phyloP scores from a whole-genome alignment of 2,329 filamentous ascomycete species.

The Alternaria infectoria region DNA sequence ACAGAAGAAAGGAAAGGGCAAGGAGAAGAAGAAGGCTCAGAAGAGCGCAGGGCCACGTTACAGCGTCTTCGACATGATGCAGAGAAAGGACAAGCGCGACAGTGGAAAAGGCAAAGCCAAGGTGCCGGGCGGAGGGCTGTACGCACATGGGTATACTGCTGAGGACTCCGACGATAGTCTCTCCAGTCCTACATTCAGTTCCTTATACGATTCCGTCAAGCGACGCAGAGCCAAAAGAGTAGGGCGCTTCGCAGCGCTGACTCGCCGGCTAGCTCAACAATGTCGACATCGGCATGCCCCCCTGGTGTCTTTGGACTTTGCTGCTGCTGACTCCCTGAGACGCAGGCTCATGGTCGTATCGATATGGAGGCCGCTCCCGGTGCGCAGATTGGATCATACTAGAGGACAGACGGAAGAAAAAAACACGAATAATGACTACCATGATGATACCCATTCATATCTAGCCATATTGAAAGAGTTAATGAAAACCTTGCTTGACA shows the following conservation, averaged over 20 bases:
- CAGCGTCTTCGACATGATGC: no score
- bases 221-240: no score
- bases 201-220: no score
- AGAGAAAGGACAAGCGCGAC: no score
- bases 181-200: no score
- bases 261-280: not conserved
- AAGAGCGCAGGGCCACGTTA: not conserved
- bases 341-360: not conserved
- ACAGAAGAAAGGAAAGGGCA: not conserved
- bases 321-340: not conserved
- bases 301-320: no score
- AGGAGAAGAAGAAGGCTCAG: not conserved
- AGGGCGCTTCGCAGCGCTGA: no score
- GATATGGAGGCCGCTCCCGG: not conserved
- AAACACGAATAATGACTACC: not conserved
- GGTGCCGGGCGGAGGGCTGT: no score
- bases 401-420: not conserved
- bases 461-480: not conserved
- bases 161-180: no score
- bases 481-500: not conserved
- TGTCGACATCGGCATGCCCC: no score
- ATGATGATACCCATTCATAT: not conserved
- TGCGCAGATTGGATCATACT: not conserved
- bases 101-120: no score
- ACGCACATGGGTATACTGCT: no score